Conservation (phyloP, 2,329 filamentous ascomycete genomes). For the Penicillium sp. region DNA sequence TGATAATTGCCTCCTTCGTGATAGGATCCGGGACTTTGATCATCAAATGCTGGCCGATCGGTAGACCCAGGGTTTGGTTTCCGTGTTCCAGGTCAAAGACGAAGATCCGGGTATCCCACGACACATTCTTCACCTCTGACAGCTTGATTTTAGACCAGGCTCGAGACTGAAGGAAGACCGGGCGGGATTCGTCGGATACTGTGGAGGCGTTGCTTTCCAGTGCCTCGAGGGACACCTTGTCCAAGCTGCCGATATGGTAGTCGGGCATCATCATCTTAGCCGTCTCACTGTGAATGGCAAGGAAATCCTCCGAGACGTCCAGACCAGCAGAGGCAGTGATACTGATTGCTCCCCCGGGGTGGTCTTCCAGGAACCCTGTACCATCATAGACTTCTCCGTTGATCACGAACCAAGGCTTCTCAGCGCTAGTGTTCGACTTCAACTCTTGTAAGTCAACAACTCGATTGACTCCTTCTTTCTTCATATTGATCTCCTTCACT, state of each 20-base stretch:
- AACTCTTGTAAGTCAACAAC: slow-evolving; percentile 70
- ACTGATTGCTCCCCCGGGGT: slow-evolving; percentile 82
- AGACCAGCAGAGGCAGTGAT: slow-evolving; percentile 79
- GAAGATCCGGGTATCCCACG: slow-evolving; percentile 77
- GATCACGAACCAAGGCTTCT: slow-evolving; percentile 81
- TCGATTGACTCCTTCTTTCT: slow-evolving; percentile 62
- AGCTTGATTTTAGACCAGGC: slow-evolving; percentile 72
- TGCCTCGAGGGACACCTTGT: slow-evolving; percentile 55
- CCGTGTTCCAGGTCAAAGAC: slow-evolving; percentile 73
- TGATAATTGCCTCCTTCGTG: slow-evolving; percentile 68
- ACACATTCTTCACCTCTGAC: slow-evolving; percentile 65
- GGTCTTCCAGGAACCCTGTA: slow-evolving; percentile 72
- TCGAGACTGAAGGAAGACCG: slow-evolving; percentile 68
- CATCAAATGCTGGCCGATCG: slow-evolving; percentile 84
- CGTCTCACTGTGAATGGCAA: slow-evolving; percentile 89
- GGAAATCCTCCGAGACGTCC: slow-evolving; percentile 83
- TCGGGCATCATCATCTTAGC: slow-evolving; percentile 84
- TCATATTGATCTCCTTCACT: slow-evolving; percentile 72
- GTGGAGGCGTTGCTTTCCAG: slow-evolving; percentile 51
- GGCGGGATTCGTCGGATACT: slow-evolving; percentile 46
- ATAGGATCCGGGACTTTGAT: slow-evolving; percentile 74
- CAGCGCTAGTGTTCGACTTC: slow-evolving; percentile 62
- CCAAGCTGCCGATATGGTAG: slow-evolving; percentile 80
- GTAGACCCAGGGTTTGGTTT: slow-evolving; percentile 69
- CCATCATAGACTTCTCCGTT: slow-evolving; percentile 88